Percentiles rank a stretch among this genome's conserved stretches.
Conservation (phyloP, 2,329 filamentous ascomycete species). For the Scopulariopsis brevicaulis region DNA sequence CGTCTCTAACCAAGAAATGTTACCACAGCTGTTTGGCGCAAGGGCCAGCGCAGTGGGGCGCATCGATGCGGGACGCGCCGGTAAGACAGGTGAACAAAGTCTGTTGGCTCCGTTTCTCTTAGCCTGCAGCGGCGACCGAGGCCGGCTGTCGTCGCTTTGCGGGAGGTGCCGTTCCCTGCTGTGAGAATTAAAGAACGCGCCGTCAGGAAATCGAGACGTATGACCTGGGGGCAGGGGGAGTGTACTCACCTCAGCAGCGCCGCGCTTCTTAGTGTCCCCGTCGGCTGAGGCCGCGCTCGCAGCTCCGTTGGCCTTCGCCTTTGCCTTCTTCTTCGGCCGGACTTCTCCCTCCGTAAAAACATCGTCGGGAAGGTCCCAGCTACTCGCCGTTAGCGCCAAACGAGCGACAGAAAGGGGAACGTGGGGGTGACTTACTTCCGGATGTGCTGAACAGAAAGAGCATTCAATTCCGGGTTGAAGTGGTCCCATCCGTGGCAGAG, state of each 20-base stretch:
- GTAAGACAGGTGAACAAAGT: background rate
- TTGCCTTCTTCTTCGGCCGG: constrained; percentile 38
- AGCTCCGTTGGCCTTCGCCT: background rate
- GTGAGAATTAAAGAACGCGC: background rate
- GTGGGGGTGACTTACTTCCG: constrained; percentile 55
- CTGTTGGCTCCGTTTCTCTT: constrained; percentile 1
- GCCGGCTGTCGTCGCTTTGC: constrained; percentile 25
- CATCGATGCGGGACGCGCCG: background rate
- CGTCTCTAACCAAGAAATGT: background rate
- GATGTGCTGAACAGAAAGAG: constrained; percentile 70
- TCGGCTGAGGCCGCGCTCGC: constrained; percentile 22
- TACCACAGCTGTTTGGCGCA: background rate
- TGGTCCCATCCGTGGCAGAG: constrained; percentile 66
- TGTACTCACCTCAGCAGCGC: constrained; percentile 29
- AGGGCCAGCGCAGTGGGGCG: background rate
- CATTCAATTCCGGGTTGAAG: constrained; percentile 65
- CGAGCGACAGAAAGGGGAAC: constrained; percentile 8
- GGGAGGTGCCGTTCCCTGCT: background rate
- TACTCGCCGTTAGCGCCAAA: constrained; percentile 21
- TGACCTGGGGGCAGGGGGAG: background rate
- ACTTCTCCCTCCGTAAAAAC: constrained; percentile 74
- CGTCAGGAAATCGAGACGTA: background rate
- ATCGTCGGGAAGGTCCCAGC: constrained; percentile 79
- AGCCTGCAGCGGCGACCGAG: constrained; percentile 27
- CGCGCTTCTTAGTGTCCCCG: constrained; percentile 34